These are phyloP conservation scores for Dillenia suffruticosa DNA, from an alignment of 164 flowering plant genomes.

Conservation along the genomic window DNA sequence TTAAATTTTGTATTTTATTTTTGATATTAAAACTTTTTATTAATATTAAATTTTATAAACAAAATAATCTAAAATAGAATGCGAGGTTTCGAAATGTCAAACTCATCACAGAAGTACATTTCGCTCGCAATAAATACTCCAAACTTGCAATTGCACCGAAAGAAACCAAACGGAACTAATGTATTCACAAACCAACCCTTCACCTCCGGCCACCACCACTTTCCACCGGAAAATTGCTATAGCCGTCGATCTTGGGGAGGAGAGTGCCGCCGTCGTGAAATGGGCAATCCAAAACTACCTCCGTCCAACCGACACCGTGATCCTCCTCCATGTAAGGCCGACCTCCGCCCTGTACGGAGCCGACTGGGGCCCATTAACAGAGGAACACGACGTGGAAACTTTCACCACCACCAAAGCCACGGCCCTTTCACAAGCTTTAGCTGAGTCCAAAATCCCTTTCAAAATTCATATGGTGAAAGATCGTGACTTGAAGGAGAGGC, in stretches of 20 bases:
- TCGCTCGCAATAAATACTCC: too few relatives aligned
- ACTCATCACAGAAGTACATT: too few relatives aligned
- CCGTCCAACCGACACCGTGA: constrained; percentile 71
- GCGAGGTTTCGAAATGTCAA: too few relatives aligned
- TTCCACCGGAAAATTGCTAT: constrained; percentile 54
- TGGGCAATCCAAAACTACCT: constrained; percentile 88
- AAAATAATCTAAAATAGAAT: too few relatives aligned
- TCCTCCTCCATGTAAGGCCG: constrained; percentile 75
- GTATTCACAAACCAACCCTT: constrained; percentile 24
- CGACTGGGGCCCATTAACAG: constrained; percentile 64
- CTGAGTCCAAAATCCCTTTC: constrained; percentile 54
- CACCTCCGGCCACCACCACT: constrained; percentile 38
- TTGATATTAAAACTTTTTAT: too few relatives aligned
- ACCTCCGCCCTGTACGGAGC: constrained; percentile 78
- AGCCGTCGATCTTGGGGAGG: constrained; percentile 82
- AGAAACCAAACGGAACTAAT: too few relatives aligned
- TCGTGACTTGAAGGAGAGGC: constrained; percentile 76
- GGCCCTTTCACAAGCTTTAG: constrained; percentile 50
- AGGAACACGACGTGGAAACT: constrained; percentile 57
- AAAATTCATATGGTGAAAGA: constrained; percentile 77
- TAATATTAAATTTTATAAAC: too few relatives aligned
- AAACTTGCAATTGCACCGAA: too few relatives aligned
- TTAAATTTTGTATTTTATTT: too few relatives aligned
- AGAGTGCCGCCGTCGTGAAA: constrained; percentile 73
- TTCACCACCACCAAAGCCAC: constrained; percentile 49